Evolutionary conservation across 2,329 filamentous ascomycete genomes (phyloP).

Genomic region (Lecanoromycetidae sp.): DNA sequence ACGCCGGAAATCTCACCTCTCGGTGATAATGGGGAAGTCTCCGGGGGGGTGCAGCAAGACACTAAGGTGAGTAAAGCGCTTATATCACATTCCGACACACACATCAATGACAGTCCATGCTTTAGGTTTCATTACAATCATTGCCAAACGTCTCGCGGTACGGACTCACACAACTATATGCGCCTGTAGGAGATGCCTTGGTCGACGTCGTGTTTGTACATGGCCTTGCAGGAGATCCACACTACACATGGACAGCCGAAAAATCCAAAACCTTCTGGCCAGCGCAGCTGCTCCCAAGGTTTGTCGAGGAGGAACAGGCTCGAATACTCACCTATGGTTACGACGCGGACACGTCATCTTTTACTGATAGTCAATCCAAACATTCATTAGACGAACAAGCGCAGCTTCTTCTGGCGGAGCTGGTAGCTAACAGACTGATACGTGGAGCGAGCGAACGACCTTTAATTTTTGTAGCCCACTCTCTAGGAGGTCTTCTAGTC

Average conservation of each 20-base stretch:
- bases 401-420: slow-evolving; percentile 15
- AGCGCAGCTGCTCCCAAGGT: slow-evolving; percentile 14
- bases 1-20: no score
- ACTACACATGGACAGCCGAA: slow-evolving; percentile 18
- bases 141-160: slow-evolving; percentile 13
- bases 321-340: slow-evolving; percentile 19
- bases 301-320: slow-evolving; percentile 16
- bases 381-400: slow-evolving; percentile 20
- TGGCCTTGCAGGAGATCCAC: slow-evolving; percentile 17
- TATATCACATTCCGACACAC: no score
- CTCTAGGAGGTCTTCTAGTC: slow-evolving; percentile 31
- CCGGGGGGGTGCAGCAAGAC: no score
- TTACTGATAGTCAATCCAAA: slow-evolving; percentile 17
- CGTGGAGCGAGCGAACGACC: slow-evolving; percentile 23
- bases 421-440: slow-evolving; percentile 15
- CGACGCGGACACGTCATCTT: slow-evolving; percentile 17
- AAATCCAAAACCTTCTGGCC: slow-evolving; percentile 16
- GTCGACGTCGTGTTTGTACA: slow-evolving; percentile 20
- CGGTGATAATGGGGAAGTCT: no score
- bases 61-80: no score
- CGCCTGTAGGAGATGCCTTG: slow-evolving; percentile 4
- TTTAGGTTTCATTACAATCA: no score
- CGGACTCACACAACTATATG: slow-evolving; percentile 17
- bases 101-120: no score
- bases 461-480: slow-evolving; percentile 33